Evolutionary conservation across 345 rosid species (phyloP), one percentile per base, ranked within the genome.

Genomic region (Hypericum perforatum): DNA sequence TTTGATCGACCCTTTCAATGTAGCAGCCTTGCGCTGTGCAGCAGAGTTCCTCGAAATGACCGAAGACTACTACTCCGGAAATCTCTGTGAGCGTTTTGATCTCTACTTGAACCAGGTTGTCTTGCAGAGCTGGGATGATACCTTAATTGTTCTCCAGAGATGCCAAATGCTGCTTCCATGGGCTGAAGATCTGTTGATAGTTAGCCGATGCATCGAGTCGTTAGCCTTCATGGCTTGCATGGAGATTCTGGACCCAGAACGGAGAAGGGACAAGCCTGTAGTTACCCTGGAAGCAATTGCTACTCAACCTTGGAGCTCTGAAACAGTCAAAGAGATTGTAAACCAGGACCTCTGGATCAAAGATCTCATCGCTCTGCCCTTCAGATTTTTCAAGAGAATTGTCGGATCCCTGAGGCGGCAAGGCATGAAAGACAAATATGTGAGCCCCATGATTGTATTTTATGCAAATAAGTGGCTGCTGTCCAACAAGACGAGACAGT

Each of bases 191-290:
- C 80, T 84, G 43, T 68, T 86, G 43, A 79, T 86, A 3, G 78
- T 87, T 16, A 77, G 92, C 74, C 82, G 89, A 11, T 83, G 95
- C 83, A 76, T 81, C 0, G 85, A 86, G 45, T 86, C 89, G 39
- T 62, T 86, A 11, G 86, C 95, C 58, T 86, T 86, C 71, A 83
- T 82, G 80, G 77, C 89, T 32, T 83, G 95, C 57, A 84, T 83
- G 95, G 89, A 84, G 82, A 86, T 86, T 71, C 89, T 86, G 16
- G 95, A 86, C 45, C 92, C 89, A 0, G 95, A 81, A 63, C 61
- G 82, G 72, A 67, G 6, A 46, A 13, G 9, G 9, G 22, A 32
- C 15, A n/a, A 70, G 82, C 86, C 89, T 0, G 77, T 81, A 0
- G 72, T 74, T 29, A 74, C 80, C 32, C 52, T 81, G 58, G 85